Evolutionary conservation across 371 early-diverging fungal genomes (phyloP).

Genomic region (Batrachochytrium dendrobatidis): DNA sequence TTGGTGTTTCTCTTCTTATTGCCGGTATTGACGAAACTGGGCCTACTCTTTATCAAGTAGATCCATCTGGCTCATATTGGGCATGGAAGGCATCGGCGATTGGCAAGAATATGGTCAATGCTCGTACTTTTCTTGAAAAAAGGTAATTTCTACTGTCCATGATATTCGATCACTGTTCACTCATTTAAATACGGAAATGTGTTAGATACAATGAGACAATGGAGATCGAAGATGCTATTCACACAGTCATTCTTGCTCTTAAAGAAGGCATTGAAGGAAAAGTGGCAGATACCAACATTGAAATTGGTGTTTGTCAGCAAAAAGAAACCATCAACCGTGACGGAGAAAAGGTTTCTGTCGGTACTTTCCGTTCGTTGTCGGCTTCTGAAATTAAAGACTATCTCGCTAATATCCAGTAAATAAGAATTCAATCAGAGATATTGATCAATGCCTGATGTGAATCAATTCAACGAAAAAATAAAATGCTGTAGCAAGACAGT

Average conservation of each 20-base stretch:
- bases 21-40: slow-evolving; percentile 92
- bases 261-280: slow-evolving; percentile 97
- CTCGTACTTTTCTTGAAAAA: slow-evolving; percentile 97
- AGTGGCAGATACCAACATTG: slow-evolving; percentile 87
- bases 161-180: background rate
- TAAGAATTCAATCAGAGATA: slow-evolving; percentile 1
- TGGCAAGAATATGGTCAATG: slow-evolving; percentile 97
- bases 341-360: slow-evolving; percentile 44
- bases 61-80: slow-evolving; percentile 97
- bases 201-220: slow-evolving; percentile 76
- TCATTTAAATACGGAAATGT: background rate
- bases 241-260: slow-evolving; percentile 94
- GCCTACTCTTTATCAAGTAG: slow-evolving; percentile 93
- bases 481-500: no score
- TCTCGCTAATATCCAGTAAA: slow-evolving; percentile 72
- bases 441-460: no score
- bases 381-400: slow-evolving; percentile 88
- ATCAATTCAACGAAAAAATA: no score
- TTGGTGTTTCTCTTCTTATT: slow-evolving; percentile 96
- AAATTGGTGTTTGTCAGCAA: slow-evolving; percentile 82
- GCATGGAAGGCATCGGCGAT: slow-evolving; percentile 98
- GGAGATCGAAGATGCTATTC: slow-evolving; percentile 96
- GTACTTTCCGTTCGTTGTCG: slow-evolving; percentile 64
- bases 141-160: slow-evolving; percentile 40
- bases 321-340: slow-evolving; percentile 49